Conservation (phyloP, 164 flowering plant genomes). For the Vitis riparia region DNA sequence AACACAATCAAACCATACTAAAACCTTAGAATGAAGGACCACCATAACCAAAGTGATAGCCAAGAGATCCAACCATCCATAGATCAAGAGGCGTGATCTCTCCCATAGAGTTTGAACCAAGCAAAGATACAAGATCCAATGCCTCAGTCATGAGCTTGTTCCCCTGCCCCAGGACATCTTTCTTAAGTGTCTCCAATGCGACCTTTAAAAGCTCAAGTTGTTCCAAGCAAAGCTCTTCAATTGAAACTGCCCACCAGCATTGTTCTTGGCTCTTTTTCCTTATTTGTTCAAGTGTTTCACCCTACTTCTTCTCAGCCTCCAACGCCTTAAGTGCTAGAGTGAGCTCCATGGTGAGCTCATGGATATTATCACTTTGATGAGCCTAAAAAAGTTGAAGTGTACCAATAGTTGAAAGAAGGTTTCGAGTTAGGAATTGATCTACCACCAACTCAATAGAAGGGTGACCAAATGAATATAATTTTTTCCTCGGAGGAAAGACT, state of each 20-base stretch:
- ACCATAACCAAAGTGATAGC: too few species aligned
- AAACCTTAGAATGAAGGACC: too few species aligned
- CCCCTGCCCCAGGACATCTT: conserved; percentile 19
- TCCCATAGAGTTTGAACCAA: too few species aligned
- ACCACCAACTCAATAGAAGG: conserved; percentile 50
- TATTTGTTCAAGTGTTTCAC: conserved; percentile 25
- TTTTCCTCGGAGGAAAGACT: conserved; percentile 70
- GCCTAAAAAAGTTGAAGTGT: conserved; percentile 15
- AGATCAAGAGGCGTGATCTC: too few species aligned
- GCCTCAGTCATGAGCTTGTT: conserved; percentile 14
- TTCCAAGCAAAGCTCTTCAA: conserved; percentile 33
- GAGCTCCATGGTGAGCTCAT: conserved; percentile 45
- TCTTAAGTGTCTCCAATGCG: conserved; percentile 42
- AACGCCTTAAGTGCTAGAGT: conserved; percentile 34
- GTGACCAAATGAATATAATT: conserved; percentile 70
- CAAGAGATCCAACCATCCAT: too few species aligned
- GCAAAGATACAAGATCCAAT: too few species aligned
- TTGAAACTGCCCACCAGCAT: conserved; percentile 58
- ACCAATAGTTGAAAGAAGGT: not conserved
- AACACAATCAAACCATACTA: too few species aligned
- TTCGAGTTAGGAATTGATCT: conserved; percentile 30
- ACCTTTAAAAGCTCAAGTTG: conserved; percentile 41
- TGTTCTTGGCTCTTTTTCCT: conserved; percentile 18
- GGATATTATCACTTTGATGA: conserved; percentile 25
- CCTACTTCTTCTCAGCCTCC: conserved; percentile 50